Base-by-base conservation (phyloP, 1,284 basidiomycete species). In the Ceratobasidium sp. region DNA sequence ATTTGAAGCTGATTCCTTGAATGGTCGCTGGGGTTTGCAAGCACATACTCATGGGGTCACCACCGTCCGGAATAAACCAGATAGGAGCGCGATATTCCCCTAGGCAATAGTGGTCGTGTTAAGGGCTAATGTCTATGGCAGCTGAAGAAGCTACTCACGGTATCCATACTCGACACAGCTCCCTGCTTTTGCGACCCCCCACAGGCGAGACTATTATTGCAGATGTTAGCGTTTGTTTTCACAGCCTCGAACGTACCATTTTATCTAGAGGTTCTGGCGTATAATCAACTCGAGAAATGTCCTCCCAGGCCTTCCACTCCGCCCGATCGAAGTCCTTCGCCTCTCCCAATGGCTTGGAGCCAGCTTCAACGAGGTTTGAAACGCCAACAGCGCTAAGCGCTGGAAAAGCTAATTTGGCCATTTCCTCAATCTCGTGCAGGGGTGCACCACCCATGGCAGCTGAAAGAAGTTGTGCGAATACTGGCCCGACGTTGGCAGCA, bases 361-460 rank as follows among this genome's bases (percentile, higher is more conserved):
- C 28, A 41, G 66, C 52, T 28, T 35, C 66, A 35, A 69, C 16
- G 44, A 59, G 54, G 11, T 44, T 28, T 7, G 43, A 49, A 30
- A 23, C 55, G 38, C 41, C 47, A 16, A 30, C 26, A 13, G 28
- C 46, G 1, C 49, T 26, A 28, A 69, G 52, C 6, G 38, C 50
- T 30, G 66, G 38, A 44, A 57, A 54, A 6, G 52, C 66, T 23
- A 41, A 6, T 21, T 18, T 50, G 9, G 67, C 55, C 23, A 70
- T 46, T 43, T 54, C 47, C 23, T 70, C 26, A 35, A 70, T 44
- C 30, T 70, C 55, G n/a, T 1, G 13, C 54, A 70, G 9, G 13
- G 18, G 41, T 8, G 55, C 67, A 21, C 67, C 67, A n/a, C 67
- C 43, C 67, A 70, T 70, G 11, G 67, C 67, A 41, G 67, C 67